These are phyloP conservation scores for Sugiyamaella smithiae DNA, from an alignment of 805 yeast genomes.

Conservation along the genomic window DNA sequence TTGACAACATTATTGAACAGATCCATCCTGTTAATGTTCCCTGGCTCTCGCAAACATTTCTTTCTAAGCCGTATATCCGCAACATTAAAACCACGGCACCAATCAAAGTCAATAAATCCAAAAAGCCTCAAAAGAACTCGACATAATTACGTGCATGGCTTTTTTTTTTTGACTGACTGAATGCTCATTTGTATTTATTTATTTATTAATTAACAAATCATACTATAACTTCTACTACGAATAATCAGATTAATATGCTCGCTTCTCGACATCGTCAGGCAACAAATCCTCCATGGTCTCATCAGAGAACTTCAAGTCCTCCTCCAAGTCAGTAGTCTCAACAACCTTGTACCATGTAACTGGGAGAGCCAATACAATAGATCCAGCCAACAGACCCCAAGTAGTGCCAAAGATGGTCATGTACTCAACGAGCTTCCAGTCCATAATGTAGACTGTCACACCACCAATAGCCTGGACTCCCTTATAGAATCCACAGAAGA, in stretches of 20 bases:
- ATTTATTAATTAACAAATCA: too few relatives aligned
- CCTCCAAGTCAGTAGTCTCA: conserved; percentile 13
- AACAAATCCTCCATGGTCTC: conserved; percentile 12
- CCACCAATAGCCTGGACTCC: conserved; percentile 62
- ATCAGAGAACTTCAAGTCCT: conserved; percentile 12
- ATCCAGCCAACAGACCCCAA: conserved; percentile 15
- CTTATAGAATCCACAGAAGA: conserved; percentile 59
- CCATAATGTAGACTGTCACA: conserved; percentile 57
- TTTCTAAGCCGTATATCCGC: neutral
- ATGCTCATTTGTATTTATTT: too few relatives aligned
- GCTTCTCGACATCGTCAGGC: conserved; percentile 7
- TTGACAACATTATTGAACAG: conserved; percentile 5
- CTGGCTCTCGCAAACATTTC: conserved; percentile 11
- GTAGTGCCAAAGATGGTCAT: conserved; percentile 14
- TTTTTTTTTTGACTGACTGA: neutral
- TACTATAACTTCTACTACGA: too few relatives aligned
- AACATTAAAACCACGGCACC: conserved; percentile 3
- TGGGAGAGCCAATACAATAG: conserved; percentile 15
- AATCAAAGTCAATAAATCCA: neutral
- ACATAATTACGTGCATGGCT: neutral
- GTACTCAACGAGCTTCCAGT: conserved; percentile 28
- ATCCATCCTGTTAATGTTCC: conserved; percentile 9
- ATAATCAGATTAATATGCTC: neutral
- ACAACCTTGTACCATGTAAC: conserved; percentile 10
- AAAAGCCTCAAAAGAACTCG: neutral